These are phyloP conservation scores for Trichoderma virens DNA, from an alignment of 495 filamentous ascomycete species.

Conservation along the genomic window DNA sequence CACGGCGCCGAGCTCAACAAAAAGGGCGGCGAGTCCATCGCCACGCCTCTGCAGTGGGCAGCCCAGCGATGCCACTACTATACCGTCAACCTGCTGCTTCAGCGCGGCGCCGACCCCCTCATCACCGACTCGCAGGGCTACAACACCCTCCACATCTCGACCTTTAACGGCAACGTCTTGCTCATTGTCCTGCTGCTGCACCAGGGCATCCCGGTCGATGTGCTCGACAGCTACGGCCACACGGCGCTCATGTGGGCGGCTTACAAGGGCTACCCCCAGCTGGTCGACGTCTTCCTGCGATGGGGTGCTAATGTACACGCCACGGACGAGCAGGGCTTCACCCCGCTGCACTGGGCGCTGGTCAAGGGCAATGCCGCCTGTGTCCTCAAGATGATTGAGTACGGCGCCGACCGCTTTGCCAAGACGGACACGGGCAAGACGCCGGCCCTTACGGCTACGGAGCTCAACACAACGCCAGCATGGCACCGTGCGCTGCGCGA, in stretches of 20 bases:
- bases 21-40: conserved; percentile 87
- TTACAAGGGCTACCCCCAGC: conserved; percentile 88
- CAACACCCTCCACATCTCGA: conserved; percentile 93
- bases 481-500: conserved; percentile 83
- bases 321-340: conserved; percentile 83
- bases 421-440: conserved; percentile 83
- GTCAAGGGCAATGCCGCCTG: conserved; percentile 83
- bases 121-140: conserved; percentile 89
- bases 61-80: conserved; percentile 92
- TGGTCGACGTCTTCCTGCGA: conserved; percentile 85
- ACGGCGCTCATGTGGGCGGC: conserved; percentile 97
- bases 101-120: conserved; percentile 82
- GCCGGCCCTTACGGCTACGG: conserved; percentile 70
- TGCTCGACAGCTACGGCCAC: conserved; percentile 78
- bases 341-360: conserved; percentile 91
- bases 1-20: conserved; percentile 86
- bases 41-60: conserved; percentile 94
- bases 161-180: conserved; percentile 94
- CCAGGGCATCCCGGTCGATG: conserved; percentile 88
- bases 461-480: conserved; percentile 76
- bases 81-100: conserved; percentile 63
- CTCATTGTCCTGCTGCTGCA: conserved; percentile 78
- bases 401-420: conserved; percentile 85
- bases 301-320: conserved; percentile 94
- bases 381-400: conserved; percentile 87